Evolutionary conservation across 257 asterid species (phyloP).

Genomic region (Knoxia roxburghii): DNA sequence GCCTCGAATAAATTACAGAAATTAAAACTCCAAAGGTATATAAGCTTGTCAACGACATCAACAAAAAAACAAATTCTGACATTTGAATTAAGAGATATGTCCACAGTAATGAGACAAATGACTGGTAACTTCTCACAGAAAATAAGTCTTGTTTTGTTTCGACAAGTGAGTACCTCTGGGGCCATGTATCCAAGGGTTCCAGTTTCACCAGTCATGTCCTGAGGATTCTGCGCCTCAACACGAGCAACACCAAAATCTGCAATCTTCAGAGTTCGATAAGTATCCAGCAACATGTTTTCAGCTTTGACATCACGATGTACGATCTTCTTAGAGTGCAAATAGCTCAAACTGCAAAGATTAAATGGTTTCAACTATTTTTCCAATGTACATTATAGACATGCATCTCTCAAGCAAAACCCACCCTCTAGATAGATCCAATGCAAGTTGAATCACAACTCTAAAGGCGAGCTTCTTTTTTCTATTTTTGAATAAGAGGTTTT

Average conservation of each 20-base stretch:
- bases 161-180: conserved; percentile 59
- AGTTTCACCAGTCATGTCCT: conserved; percentile 97
- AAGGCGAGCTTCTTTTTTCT: conserved; percentile 82
- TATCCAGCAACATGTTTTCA: conserved; percentile 81
- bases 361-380: background rate
- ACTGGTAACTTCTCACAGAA: background rate
- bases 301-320: conserved; percentile 98
- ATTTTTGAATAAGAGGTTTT: conserved; percentile 62
- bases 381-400: background rate
- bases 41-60: background rate
- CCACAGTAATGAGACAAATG: background rate
- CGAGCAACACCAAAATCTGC: conserved; percentile 99
- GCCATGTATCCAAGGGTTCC: conserved; percentile 99
- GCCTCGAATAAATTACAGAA: background rate
- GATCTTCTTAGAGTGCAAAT: conserved; percentile 79
- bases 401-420: conserved; percentile 17
- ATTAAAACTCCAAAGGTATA: background rate
- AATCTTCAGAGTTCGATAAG: conserved; percentile 53
- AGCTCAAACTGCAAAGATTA: conserved; percentile 59
- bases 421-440: conserved; percentile 89
- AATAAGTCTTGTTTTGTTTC: background rate
- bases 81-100: background rate
- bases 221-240: conserved; percentile 90
- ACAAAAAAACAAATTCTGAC: background rate
- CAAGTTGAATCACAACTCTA: conserved; percentile 74